Evolutionary conservation across 139 green algal species (phyloP), one percentile per base, ranked within the genome.

Genomic region (Picochlorum sp.): DNA sequence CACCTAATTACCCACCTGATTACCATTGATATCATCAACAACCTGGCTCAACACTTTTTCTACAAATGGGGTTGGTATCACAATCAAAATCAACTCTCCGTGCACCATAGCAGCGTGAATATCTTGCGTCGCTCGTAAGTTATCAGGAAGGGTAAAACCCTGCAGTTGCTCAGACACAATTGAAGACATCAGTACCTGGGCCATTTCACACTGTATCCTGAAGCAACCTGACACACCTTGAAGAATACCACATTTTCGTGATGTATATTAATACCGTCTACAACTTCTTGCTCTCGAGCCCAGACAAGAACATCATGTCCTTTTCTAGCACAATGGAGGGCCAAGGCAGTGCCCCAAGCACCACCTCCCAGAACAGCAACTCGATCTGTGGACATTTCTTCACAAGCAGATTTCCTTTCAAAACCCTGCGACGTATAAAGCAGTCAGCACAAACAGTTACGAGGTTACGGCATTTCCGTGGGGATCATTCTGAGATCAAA

Each of bases 21-120:
- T 34, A 9, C 62, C 63, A 15, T 16, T 52, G 23, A 82, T 41
- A 11, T 59, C 21, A 20, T 76, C 61, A 2, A 28, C 51, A 2
- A 83, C 21, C 14, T 37, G 11, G 6, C 23, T 44, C 38, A 94
- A 65, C 3, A 84, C 86, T 11, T 18, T 10, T 21, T 61, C 81
- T 15, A 94, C 70, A 68, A 88, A 92, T 16, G 83, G 87, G 0
- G 86, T 94, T 13, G 87, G 87, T 6, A 95, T 77, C 18, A 92
- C 87, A 71, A 89, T 78, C 6, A 94, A 82, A 21, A 94, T n/a
- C n/a, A 94, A 30, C 51, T 88, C 60, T 9, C 62, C 74, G 65
- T 73, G 34, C 15, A 28, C 45, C 3, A 83, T 61, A 2, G 76
- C 77, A 24, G 69, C 63, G 6, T 20, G 20, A 49, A 89, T 72